phyloP scores from a whole-genome alignment of 2,329 filamentous ascomycete species.

The Botrytis medusae region DNA sequence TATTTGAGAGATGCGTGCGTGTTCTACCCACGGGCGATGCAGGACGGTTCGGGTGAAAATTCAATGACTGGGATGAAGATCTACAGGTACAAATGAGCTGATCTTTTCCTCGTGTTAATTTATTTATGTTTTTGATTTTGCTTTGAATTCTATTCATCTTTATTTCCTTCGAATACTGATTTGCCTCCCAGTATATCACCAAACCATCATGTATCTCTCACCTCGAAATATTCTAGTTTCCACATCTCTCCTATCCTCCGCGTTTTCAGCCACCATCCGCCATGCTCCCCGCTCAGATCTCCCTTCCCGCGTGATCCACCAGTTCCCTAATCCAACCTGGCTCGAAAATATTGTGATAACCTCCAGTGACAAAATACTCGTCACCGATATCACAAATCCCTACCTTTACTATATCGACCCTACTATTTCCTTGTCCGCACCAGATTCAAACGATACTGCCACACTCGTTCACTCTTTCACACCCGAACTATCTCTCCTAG shows the following conservation, averaged over 20 bases:
- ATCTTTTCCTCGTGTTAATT: neutral
- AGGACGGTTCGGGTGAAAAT: neutral
- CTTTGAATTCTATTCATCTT: too few species aligned
- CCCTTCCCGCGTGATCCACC: neutral
- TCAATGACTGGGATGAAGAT: neutral
- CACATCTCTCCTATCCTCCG: neutral
- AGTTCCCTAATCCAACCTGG: conserved; percentile 29
- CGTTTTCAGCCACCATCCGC: neutral
- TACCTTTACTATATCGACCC: conserved; percentile 26
- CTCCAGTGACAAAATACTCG: conserved; percentile 26
- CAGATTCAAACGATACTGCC: conserved; percentile 9
- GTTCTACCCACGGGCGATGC: neutral
- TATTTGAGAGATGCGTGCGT: neutral
- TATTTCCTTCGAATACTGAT: neutral
- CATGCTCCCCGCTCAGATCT: neutral
- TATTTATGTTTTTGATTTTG: neutral
- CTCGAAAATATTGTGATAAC: conserved; percentile 31
- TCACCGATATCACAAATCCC: conserved; percentile 23
- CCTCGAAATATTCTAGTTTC: neutral
- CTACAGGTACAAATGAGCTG: neutral
- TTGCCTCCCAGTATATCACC: neutral
- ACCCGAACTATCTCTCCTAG: conserved; percentile 34
- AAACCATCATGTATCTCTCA: neutral
- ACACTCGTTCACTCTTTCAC: conserved; percentile 27
- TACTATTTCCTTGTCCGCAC: neutral